Conservation (phyloP, 1,139 yeast genomes). For the Diutina neorugosa region DNA sequence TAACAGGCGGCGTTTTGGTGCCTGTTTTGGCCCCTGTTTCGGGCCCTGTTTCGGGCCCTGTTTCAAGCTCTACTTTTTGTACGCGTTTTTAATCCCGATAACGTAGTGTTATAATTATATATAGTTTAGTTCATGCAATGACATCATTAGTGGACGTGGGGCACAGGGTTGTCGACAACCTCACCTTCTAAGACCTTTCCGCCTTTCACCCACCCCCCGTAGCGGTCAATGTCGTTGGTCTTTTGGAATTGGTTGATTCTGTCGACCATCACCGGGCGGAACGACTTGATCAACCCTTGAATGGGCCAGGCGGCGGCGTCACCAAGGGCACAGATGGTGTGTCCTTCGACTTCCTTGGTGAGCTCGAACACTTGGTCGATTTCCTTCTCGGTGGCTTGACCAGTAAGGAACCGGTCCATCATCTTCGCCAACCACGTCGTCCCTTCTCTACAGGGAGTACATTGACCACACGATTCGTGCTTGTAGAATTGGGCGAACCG, state of each 20-base stretch:
- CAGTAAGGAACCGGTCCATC: constrained; percentile 70
- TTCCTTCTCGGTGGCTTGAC: constrained; percentile 70
- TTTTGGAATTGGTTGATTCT: constrained; percentile 45
- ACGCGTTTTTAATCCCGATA: no score
- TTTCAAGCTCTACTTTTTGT: no score
- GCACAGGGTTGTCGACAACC: constrained; percentile 52
- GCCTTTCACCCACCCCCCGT: constrained; percentile 72
- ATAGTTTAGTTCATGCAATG: background rate
- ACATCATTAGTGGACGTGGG: constrained; percentile 24
- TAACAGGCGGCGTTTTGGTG: no score
- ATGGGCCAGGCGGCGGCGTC: constrained; percentile 93
- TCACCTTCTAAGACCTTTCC: constrained; percentile 53
- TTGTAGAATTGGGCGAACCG: constrained; percentile 72
- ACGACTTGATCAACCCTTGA: constrained; percentile 74
- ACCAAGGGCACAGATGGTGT: constrained; percentile 83
- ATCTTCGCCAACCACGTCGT: constrained; percentile 74
- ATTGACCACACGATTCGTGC: constrained; percentile 89
- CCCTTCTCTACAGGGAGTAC: constrained; percentile 93
- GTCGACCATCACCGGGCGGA: constrained; percentile 70
- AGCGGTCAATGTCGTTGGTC: constrained; percentile 27
- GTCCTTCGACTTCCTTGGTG: constrained; percentile 79
- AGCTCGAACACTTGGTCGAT: constrained; percentile 75
- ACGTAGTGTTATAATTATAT: background rate
- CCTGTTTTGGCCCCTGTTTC: no score
- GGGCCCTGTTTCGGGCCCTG: no score